Evolutionary conservation across 176 grass and related monocot genomes (phyloP), one percentile per base, ranked within the genome.

Genomic region (Leersia perrieri): DNA sequence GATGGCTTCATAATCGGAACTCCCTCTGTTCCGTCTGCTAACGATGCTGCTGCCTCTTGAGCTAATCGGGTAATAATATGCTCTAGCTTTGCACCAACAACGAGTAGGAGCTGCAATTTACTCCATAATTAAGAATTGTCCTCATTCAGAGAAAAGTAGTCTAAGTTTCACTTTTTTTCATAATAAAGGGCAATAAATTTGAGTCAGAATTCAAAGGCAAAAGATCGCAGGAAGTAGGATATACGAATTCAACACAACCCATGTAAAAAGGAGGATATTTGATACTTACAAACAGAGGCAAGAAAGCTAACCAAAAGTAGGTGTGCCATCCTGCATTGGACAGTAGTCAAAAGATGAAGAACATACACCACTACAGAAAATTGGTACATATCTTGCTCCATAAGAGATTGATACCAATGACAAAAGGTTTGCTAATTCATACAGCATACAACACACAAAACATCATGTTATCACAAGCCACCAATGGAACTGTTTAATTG

Each of bases 291-390:
- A 98, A 70, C 51, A 98, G 84, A 77, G 95, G 92, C 79, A 95
- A 72, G 82, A 95, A 98, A 75, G 95, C 91, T 85, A 95, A 83
- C 95, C 95, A 98, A 34, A 98, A 98, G 79, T 91, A 93, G 63
- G 90, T 89, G 79, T 98, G 86, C 95, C 95, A 98, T 87, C 95
- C 95, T 98, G 92, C 79, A 95, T 97, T 90, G 51, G 62, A 53
- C 28, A 78, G 58, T 60, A 80, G 57, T 60, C 22, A 89, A 77
- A 71, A 62, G 9, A 78, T 61, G 47, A 72, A 11, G 11, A 32
- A 5, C 67, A 15, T 62, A 33, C 29, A 69, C 4, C 36, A 70
- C 22, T 11, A 34, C 9, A 70, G 2, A 20, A 63, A 23, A 18
- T 4, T 63, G 66, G 62, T 40, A 60, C 62, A 41, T 57, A 73